Conservation (phyloP, 2,329 filamentous ascomycete genomes). For the Tolypocladium cylindrosporum region DNA sequence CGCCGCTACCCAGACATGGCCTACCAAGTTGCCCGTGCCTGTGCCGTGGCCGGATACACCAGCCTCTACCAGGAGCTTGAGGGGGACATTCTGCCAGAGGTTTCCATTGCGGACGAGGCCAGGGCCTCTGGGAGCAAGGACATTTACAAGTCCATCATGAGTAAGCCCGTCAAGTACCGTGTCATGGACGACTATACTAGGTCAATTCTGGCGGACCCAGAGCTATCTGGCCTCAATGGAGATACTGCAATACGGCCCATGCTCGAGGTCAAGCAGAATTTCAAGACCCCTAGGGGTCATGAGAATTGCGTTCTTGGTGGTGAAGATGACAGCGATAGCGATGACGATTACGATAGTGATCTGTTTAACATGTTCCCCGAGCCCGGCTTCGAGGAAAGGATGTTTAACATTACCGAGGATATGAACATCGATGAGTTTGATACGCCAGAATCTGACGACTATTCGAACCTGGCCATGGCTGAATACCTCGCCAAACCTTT, state of each 20-base stretch:
- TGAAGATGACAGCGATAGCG: no score
- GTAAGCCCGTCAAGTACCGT: slow-evolving; percentile 11
- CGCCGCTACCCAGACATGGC: slow-evolving; percentile 19
- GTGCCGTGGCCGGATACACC: slow-evolving; percentile 25
- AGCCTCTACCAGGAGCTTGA: slow-evolving; percentile 22
- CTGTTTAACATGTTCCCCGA: no score
- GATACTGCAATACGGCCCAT: slow-evolving; percentile 19
- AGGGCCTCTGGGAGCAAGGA: slow-evolving; percentile 13
- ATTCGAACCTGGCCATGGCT: no score
- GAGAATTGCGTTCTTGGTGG: background rate
- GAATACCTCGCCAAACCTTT: slow-evolving; percentile 12
- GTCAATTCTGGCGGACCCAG: slow-evolving; percentile 3
- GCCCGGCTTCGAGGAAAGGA: no score
- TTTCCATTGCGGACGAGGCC: slow-evolving; percentile 28
- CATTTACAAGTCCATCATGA: slow-evolving; percentile 22
- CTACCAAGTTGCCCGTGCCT: slow-evolving; percentile 28
- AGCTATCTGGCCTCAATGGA: slow-evolving; percentile 17
- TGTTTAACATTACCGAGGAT: no score
- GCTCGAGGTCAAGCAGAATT: background rate
- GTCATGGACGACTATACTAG: slow-evolving; percentile 26
- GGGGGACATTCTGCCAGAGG: slow-evolving; percentile 22
- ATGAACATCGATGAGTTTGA: background rate
- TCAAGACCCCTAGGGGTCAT: background rate
- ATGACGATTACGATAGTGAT: no score
- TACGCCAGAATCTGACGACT: background rate